These are phyloP conservation scores for Avena sativa DNA, from an alignment of 176 grass and related monocot species.

Conservation along the genomic window DNA sequence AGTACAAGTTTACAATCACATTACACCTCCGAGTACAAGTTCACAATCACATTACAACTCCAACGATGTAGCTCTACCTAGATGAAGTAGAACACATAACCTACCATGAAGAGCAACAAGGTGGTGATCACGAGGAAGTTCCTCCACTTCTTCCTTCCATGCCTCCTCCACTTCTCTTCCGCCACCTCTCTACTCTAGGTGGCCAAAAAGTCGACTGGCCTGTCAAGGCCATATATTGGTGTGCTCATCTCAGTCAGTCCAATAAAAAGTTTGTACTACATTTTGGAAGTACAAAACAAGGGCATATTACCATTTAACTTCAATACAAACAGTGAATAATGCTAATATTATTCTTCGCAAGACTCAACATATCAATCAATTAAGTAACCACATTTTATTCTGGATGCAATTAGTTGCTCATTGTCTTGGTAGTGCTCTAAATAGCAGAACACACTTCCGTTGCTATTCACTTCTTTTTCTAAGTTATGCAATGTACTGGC, in stretches of 20 bases:
- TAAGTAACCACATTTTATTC: constrained; percentile 19
- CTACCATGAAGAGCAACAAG: too few species aligned
- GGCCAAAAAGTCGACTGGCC: constrained; percentile 86
- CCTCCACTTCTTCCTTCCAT: too few species aligned
- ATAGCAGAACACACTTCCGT: background rate
- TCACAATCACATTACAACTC: too few species aligned
- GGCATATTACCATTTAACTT: constrained; percentile 28
- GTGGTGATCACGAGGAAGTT: too few species aligned
- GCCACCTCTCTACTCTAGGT: too few species aligned
- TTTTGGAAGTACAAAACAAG: background rate
- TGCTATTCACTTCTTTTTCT: too few species aligned
- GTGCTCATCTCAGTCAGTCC: background rate
- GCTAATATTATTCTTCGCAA: background rate
- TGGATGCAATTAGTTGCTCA: background rate
- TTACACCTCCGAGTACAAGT: too few species aligned
- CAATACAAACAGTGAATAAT: background rate
- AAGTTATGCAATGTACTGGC: too few species aligned
- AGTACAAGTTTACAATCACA: too few species aligned
- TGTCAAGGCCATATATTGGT: constrained; percentile 43
- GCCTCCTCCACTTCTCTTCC: too few species aligned
- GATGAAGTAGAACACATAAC: too few species aligned
- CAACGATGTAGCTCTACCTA: too few species aligned
- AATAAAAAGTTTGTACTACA: constrained; percentile 8
- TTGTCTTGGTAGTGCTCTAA: background rate
- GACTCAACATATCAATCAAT: constrained; percentile 24